A percentile compares a stretch with the other conserved stretches of the same genome.
Evolutionary conservation across 2,329 filamentous ascomycete genomes (phyloP).

Genomic region (Arthroderma sp.): DNA sequence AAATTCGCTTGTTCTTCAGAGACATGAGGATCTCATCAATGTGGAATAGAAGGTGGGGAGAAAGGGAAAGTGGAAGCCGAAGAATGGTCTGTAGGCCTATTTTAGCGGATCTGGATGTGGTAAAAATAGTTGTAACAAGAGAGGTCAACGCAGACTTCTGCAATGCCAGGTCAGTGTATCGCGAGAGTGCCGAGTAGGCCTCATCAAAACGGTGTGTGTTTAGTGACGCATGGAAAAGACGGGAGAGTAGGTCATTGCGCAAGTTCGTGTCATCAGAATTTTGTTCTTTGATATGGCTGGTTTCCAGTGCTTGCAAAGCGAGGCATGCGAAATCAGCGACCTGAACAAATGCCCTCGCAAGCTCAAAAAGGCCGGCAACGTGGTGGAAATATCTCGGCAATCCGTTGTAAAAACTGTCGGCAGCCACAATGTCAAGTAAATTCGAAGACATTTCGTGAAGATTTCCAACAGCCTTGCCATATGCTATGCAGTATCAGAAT

Average conservation of each 20-base stretch:
- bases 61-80: conserved; percentile 52
- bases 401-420: conserved; percentile 54
- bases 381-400: conserved; percentile 78
- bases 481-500: conserved; percentile 17
- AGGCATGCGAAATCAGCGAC: conserved; percentile 73
- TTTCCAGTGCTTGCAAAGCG: conserved; percentile 50
- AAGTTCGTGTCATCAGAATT: conserved; percentile 27
- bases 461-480: conserved; percentile 32
- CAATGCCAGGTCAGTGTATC: conserved; percentile 58
- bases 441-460: conserved; percentile 38
- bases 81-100: conserved; percentile 48
- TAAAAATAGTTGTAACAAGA: conserved; percentile 41
- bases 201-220: conserved; percentile 67
- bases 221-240: conserved; percentile 71
- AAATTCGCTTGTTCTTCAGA: conserved; percentile 56
- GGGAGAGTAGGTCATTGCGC: conserved; percentile 61
- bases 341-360: conserved; percentile 60
- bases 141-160: conserved; percentile 58
- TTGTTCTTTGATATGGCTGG: conserved; percentile 20
- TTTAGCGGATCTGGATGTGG: conserved; percentile 26
- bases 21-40: conserved; percentile 67
- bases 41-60: conserved; percentile 56
- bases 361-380: conserved; percentile 69
- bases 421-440: conserved; percentile 64
- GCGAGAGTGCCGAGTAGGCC: conserved; percentile 65